phyloP scores from a whole-genome alignment of 257 asterid species.

The Solanum pennellii region DNA sequence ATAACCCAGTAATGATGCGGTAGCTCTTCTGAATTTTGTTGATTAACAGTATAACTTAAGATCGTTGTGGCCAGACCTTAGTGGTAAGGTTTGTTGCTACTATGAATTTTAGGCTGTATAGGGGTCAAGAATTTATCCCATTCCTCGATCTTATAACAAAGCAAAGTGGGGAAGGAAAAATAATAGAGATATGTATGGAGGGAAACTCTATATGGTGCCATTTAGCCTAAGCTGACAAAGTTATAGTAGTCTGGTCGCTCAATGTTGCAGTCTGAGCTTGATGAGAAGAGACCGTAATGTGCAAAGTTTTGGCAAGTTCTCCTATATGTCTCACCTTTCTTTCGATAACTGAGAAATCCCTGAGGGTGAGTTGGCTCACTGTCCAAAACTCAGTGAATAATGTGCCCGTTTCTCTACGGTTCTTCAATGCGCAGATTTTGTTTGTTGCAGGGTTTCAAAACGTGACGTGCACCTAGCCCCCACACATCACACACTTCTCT shows the following conservation, averaged over 20 bases:
- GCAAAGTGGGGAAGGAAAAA: not conserved
- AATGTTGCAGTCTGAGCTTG: not conserved
- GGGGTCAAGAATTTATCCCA: not conserved
- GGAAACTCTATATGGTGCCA: not conserved
- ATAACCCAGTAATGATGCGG: not conserved
- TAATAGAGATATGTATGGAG: not conserved
- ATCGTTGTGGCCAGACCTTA: not conserved
- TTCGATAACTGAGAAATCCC: not conserved
- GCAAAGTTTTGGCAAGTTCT: not conserved
- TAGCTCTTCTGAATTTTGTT: not conserved
- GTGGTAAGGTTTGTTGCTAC: not conserved
- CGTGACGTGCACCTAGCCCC: not conserved
- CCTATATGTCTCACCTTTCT: not conserved
- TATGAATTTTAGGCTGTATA: not conserved
- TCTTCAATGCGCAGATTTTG: not conserved
- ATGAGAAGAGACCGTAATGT: not conserved
- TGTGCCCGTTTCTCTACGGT: not conserved
- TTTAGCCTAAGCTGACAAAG: not conserved
- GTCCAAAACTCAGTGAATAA: not conserved
- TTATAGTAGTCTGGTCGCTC: not conserved
- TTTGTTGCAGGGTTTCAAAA: not conserved
- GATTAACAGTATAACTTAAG: not conserved
- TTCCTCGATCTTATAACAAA: not conserved
- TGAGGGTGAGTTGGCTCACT: not conserved
- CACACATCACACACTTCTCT: not conserved